Conservation (phyloP, 208 protist genomes). For the Cochliopodium minus region DNA sequence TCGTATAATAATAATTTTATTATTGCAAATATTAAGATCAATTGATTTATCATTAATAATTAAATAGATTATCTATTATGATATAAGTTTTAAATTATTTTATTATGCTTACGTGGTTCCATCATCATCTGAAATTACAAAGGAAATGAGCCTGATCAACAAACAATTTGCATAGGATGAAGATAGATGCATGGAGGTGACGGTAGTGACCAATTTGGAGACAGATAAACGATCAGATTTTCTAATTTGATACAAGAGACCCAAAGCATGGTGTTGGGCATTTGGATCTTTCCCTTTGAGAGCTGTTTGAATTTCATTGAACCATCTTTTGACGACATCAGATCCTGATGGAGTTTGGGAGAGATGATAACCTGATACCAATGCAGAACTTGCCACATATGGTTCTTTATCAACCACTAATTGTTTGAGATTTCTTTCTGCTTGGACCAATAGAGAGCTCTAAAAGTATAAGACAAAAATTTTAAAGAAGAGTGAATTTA, state of each 20-base stretch:
- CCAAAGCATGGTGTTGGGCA: conserved; percentile 90
- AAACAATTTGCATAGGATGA: conserved; percentile 75
- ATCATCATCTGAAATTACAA: conserved; percentile 70
- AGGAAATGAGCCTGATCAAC: conserved; percentile 76
- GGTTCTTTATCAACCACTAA: conserved; percentile 79
- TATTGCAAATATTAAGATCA: too few relatives aligned
- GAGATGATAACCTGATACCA: conserved; percentile 89
- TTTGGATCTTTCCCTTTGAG: conserved; percentile 37
- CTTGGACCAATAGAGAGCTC: conserved; percentile 64
- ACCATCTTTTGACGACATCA: conserved; percentile 71
- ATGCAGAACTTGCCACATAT: conserved; percentile 75
- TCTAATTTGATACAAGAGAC: conserved; percentile 81
- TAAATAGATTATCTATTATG: too few relatives aligned
- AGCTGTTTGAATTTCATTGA: conserved; percentile 74
- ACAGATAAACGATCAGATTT: conserved; percentile 82
- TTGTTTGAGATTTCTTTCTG: conserved; percentile 90
- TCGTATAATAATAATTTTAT: too few relatives aligned
- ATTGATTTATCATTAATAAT: too few relatives aligned
- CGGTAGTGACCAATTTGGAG: conserved; percentile 66
- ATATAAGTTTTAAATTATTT: background rate
- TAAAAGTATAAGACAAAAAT: conserved; percentile 7
- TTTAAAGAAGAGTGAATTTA: conserved; percentile 9
- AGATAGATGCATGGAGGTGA: conserved; percentile 55
- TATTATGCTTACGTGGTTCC: conserved; percentile 18
- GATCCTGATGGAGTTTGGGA: conserved; percentile 29